Evolutionary conservation across 73 alveolate species (phyloP).

Genomic region (Tetrahymena borealis): DNA sequence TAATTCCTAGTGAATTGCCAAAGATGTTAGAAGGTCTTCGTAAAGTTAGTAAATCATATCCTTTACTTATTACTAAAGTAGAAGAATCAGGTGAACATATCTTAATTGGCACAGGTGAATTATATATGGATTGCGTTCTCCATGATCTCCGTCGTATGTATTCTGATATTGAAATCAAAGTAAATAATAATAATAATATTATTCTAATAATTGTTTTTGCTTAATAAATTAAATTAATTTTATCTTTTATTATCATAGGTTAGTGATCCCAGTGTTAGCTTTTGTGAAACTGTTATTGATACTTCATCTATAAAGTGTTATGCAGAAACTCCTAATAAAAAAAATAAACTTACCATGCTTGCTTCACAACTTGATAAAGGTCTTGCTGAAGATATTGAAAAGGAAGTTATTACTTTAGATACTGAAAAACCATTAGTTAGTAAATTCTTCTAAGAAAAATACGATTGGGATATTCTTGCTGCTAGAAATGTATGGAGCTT

Average conservation of each 20-base stretch:
- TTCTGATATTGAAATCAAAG: conserved; percentile 97
- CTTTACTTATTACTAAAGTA: conserved; percentile 69
- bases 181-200: background rate
- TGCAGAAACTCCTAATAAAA: conserved; percentile 93
- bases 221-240: background rate
- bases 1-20: conserved; percentile 99
- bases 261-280: conserved; percentile 94
- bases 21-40: conserved; percentile 98
- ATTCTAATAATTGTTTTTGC: background rate
- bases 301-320: conserved; percentile 91
- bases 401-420: conserved; percentile 56
- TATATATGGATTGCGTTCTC: conserved; percentile 94
- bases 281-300: conserved; percentile 97
- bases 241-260: background rate
- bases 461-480: conserved; percentile 92
- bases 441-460: conserved; percentile 52
- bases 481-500: conserved; percentile 98
- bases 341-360: conserved; percentile 76
- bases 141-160: conserved; percentile 95
- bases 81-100: conserved; percentile 99
- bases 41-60: conserved; percentile 87
- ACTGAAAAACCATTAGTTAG: conserved; percentile 19
- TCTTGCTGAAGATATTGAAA: conserved; percentile 79
- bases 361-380: conserved; percentile 92
- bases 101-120: conserved; percentile 98